Evolutionary conservation across 1,139 yeast genomes (phyloP).

Genomic region (Pichia sp.): DNA sequence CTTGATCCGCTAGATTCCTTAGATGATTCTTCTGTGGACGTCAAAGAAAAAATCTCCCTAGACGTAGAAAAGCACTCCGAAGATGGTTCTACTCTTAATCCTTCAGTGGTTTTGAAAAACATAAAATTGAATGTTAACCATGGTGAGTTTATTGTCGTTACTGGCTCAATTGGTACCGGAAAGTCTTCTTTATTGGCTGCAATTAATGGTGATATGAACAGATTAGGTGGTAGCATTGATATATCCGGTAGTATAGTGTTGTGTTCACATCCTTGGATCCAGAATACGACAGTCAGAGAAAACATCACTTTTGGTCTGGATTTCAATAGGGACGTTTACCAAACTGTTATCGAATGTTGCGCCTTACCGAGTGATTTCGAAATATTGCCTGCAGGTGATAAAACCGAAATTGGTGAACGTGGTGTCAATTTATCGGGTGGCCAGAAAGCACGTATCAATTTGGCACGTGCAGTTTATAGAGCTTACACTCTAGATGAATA

Average conservation of each 20-base stretch:
- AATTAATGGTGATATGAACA: constrained; percentile 56
- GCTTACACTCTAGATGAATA: constrained; percentile 37
- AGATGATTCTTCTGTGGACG: constrained; percentile 35
- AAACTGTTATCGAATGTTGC: constrained; percentile 57
- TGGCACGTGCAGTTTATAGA: constrained; percentile 75
- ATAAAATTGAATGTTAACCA: constrained; percentile 42
- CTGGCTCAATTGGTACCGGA: constrained; percentile 69
- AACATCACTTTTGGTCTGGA: constrained; percentile 69
- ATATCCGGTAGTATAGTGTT: constrained; percentile 43
- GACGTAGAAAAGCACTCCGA: background rate
- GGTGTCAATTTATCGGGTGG: constrained; percentile 92
- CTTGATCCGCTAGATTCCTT: background rate
- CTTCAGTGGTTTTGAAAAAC: constrained; percentile 33
- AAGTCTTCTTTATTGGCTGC: constrained; percentile 61
- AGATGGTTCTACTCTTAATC: background rate
- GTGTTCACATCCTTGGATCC: constrained; percentile 71
- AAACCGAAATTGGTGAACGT: constrained; percentile 84
- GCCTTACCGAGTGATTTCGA: constrained; percentile 65
- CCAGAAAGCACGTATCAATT: constrained; percentile 78
- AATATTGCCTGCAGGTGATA: constrained; percentile 72
- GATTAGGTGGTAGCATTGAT: constrained; percentile 43
- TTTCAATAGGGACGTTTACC: constrained; percentile 52
- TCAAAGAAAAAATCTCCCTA: background rate
- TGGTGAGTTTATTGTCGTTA: constrained; percentile 60
- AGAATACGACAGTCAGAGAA: constrained; percentile 71